Percentiles rank a stretch among this genome's conserved stretches.
Evolutionary conservation across 2,329 filamentous ascomycete species (phyloP).

Genomic region (Cordyceps cateniannulata): DNA sequence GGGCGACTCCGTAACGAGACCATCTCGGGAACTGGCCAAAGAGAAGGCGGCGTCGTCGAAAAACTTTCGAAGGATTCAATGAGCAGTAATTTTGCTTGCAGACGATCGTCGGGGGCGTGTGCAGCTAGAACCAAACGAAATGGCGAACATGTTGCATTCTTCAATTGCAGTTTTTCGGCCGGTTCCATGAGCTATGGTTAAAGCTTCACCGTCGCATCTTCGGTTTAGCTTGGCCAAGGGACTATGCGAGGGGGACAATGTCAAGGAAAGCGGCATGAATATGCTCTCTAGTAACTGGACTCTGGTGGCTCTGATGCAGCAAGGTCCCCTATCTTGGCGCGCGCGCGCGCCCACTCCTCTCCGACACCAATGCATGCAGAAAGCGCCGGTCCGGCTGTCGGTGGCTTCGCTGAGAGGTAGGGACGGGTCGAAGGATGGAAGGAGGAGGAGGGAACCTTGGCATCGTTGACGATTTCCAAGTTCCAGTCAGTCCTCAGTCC

Average conservation of each 20-base stretch:
- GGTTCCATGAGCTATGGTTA: background rate
- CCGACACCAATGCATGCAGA: background rate
- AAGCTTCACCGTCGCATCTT: slow-evolving; percentile 3
- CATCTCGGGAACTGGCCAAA: background rate
- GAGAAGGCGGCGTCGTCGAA: background rate
- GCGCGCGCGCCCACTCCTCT: background rate
- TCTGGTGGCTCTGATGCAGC: background rate
- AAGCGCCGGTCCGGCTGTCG: background rate
- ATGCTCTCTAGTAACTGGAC: background rate
- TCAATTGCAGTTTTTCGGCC: background rate
- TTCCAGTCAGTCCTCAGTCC: background rate
- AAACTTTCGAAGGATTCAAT: background rate
- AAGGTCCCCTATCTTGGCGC: background rate
- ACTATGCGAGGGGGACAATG: background rate
- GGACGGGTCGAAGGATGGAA: background rate
- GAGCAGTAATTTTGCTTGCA: background rate
- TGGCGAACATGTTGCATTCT: background rate
- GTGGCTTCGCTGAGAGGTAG: background rate
- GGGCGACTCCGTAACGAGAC: background rate
- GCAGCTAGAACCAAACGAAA: background rate
- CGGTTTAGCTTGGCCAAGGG: background rate
- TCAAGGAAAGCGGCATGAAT: background rate
- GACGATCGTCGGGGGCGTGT: slow-evolving; percentile 1
- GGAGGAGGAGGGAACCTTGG: background rate
- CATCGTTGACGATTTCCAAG: background rate